Conservation (phyloP, 164 flowering plant species). For the Magnolia sinica region DNA sequence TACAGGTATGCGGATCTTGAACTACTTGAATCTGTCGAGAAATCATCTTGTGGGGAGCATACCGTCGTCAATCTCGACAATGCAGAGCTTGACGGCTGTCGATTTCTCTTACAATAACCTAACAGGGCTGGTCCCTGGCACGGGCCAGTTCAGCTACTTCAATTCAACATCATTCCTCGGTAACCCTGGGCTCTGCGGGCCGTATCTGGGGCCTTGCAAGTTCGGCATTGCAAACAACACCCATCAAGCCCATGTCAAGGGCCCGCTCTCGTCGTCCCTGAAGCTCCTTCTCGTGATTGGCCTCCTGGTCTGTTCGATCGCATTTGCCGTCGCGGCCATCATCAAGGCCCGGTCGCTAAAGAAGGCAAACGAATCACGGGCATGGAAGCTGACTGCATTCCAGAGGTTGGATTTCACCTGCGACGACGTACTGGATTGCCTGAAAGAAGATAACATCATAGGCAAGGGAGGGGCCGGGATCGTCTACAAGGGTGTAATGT, state of each 20-base stretch:
- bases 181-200: constrained; percentile 90
- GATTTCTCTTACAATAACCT: constrained; percentile 93
- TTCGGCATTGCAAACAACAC: constrained; percentile 44
- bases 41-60: constrained; percentile 76
- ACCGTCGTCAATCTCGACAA: constrained; percentile 61
- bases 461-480: constrained; percentile 99
- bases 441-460: constrained; percentile 94
- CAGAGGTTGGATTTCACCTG: constrained; percentile 86
- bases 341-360: constrained; percentile 82
- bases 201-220: constrained; percentile 79
- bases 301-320: constrained; percentile 81
- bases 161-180: constrained; percentile 85
- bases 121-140: constrained; percentile 84
- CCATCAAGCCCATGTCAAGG: constrained; percentile 46
- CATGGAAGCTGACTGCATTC: constrained; percentile 96
- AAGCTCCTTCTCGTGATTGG: constrained; percentile 92
- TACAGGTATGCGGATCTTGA: constrained; percentile 74
- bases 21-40: constrained; percentile 79
- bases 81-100: constrained; percentile 93
- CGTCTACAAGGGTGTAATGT: constrained; percentile 89
- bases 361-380: constrained; percentile 64
- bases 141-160: constrained; percentile 96
- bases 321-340: constrained; percentile 85
- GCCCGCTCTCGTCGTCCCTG: constrained; percentile 66
- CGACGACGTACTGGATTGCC: constrained; percentile 78